Percentiles rank a stretch among this genome's conserved stretches.
Conservation (phyloP, 495 filamentous ascomycete genomes). For the Monascus purpureus region DNA sequence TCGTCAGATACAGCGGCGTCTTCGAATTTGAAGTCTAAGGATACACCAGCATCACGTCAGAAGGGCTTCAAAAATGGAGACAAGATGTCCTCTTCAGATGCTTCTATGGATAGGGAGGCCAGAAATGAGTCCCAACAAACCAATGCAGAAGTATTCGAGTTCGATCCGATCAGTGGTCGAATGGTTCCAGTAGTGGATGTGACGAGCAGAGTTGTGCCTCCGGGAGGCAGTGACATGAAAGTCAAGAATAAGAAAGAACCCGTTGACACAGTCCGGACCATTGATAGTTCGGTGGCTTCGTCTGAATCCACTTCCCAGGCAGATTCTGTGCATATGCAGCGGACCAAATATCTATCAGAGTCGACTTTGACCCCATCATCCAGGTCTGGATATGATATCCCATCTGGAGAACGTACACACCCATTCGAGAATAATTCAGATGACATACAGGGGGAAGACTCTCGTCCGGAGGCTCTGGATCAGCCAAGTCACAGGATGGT, state of each 20-base stretch:
- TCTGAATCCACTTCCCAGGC: not conserved
- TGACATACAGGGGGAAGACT: not conserved
- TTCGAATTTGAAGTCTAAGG: too few relatives aligned
- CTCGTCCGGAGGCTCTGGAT: too few relatives aligned
- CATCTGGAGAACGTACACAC: not conserved
- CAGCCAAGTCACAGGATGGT: too few relatives aligned
- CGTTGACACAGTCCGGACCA: too few relatives aligned
- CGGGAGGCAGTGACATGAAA: too few relatives aligned
- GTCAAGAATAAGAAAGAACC: not conserved
- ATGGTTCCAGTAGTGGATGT: slow-evolving; percentile 14
- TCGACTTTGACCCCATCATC: not conserved
- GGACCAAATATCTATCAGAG: too few relatives aligned
- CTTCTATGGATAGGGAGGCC: not conserved
- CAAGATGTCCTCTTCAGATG: slow-evolving; percentile 4
- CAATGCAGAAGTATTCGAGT: slow-evolving; percentile 8
- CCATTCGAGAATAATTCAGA: not conserved
- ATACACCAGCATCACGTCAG: too few relatives aligned
- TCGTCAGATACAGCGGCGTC: too few relatives aligned
- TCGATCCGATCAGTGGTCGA: slow-evolving; percentile 28
- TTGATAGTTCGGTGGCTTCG: not conserved
- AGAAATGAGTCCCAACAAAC: slow-evolving; percentile 3
- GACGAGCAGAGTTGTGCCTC: slow-evolving; percentile 1
- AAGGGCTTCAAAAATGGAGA: not conserved
- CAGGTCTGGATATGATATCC: not conserved
- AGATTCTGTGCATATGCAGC: too few relatives aligned